phyloP scores from a whole-genome alignment of 176 grass and related monocot genomes.

The Lolium perenne region DNA sequence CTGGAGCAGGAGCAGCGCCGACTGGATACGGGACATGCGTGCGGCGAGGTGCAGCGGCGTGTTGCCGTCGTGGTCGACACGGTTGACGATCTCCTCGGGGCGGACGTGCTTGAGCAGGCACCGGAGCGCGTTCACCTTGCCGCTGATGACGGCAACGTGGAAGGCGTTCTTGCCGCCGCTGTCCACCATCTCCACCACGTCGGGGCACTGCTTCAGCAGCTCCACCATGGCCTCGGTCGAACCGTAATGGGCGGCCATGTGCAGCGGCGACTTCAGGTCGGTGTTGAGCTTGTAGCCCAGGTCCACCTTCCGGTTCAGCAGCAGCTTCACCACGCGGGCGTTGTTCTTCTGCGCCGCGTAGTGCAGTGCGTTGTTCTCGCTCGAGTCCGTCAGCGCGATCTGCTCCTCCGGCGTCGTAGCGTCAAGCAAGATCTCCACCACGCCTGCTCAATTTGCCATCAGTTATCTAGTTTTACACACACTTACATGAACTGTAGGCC shows the following conservation, averaged over 20 bases:
- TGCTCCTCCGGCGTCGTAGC: slow-evolving; percentile 12
- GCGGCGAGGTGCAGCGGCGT: slow-evolving; percentile 67
- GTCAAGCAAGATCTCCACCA: slow-evolving; percentile 61
- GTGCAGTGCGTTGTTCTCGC: slow-evolving; percentile 64
- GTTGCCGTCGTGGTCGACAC: slow-evolving; percentile 37
- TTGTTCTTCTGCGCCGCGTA: slow-evolving; percentile 71
- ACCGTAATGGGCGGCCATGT: slow-evolving; percentile 54
- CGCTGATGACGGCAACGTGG: slow-evolving; percentile 46
- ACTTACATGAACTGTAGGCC: background rate
- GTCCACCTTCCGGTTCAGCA: slow-evolving; percentile 40
- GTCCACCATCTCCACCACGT: slow-evolving; percentile 54
- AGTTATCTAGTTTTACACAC: background rate
- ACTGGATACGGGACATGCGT: slow-evolving; percentile 32
- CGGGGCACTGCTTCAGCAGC: slow-evolving; percentile 56
- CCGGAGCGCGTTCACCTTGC: slow-evolving; percentile 48
- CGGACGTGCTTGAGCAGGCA: slow-evolving; percentile 48
- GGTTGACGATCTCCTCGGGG: slow-evolving; percentile 57
- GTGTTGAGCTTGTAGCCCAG: slow-evolving; percentile 55
- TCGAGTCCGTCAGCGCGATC: slow-evolving; percentile 43
- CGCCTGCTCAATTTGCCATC: slow-evolving; percentile 29
- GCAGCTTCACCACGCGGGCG: slow-evolving; percentile 45
- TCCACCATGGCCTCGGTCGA: slow-evolving; percentile 49
- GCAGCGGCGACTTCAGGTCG: slow-evolving; percentile 39
- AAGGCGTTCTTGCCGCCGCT: slow-evolving; percentile 45
- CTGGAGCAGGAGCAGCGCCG: slow-evolving; percentile 41